Evolutionary conservation across 129 eudicot genomes (phyloP).

Genomic region (Helianthus annuus): HanXRQr2.0-SUNRISE NC_035442.2:54330289-54330788

Average conservation of each 20-base stretch:
- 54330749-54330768: constrained; percentile 48
- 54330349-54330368: constrained; percentile 6
- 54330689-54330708: neutral
- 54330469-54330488: neutral
- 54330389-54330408: neutral
- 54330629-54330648: constrained; percentile 18
- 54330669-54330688: constrained; percentile 8
- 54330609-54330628: neutral
- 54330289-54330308: constrained; percentile 68
- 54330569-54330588: neutral
- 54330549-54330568: neutral
- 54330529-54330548: neutral
- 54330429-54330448: neutral
- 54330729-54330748: constrained; percentile 86
- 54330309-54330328: constrained; percentile 86
- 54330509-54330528: neutral
- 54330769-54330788: constrained; percentile 62
- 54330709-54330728: constrained; percentile 96
- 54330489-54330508: constrained; percentile 5
- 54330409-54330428: neutral
- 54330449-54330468: neutral
- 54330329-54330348: constrained; percentile 68
- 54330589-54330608: neutral
- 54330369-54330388: constrained; percentile 1
- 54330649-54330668: neutral